Conservation (phyloP, 129 eudicot genomes). For the Deinandra increscens region DNA sequence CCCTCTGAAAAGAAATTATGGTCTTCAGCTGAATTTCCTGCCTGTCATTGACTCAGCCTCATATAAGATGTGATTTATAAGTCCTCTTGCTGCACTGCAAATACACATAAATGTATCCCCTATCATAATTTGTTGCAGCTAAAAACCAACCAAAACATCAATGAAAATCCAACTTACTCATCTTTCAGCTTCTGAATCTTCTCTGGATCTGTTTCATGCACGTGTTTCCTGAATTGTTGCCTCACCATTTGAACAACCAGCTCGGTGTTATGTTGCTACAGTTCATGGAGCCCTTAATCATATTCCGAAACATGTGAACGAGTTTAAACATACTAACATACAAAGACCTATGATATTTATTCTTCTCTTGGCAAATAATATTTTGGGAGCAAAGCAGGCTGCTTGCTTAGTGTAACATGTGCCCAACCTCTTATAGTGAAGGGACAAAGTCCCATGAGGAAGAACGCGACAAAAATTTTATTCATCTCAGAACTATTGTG, state of each 20-base stretch:
- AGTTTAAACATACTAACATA: background rate
- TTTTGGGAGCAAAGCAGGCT: too few species aligned
- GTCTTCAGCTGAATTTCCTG: conserved; percentile 68
- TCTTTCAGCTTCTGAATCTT: conserved; percentile 81
- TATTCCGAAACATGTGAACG: background rate
- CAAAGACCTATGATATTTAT: background rate
- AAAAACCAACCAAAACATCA: background rate
- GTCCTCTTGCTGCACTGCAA: conserved; percentile 95
- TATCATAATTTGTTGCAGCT: background rate
- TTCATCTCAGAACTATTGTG: too few species aligned
- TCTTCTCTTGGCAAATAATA: too few species aligned
- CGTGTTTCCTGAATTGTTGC: conserved; percentile 70
- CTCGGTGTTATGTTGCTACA: conserved; percentile 79
- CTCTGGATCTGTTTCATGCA: conserved; percentile 92
- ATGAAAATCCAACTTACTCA: conserved; percentile 53
- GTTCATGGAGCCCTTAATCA: conserved; percentile 8
- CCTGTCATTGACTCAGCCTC: conserved; percentile 88
- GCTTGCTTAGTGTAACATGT: too few species aligned
- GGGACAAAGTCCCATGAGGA: too few species aligned
- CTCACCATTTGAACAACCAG: conserved; percentile 80
- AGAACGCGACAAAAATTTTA: too few species aligned
- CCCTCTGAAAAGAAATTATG: conserved; percentile 18
- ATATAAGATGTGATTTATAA: conserved; percentile 81
- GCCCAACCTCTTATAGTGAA: too few species aligned
- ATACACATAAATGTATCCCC: background rate